Evolutionary conservation across 1,139 yeast species (phyloP).

Genomic region (Candida sanyaensis): DNA sequence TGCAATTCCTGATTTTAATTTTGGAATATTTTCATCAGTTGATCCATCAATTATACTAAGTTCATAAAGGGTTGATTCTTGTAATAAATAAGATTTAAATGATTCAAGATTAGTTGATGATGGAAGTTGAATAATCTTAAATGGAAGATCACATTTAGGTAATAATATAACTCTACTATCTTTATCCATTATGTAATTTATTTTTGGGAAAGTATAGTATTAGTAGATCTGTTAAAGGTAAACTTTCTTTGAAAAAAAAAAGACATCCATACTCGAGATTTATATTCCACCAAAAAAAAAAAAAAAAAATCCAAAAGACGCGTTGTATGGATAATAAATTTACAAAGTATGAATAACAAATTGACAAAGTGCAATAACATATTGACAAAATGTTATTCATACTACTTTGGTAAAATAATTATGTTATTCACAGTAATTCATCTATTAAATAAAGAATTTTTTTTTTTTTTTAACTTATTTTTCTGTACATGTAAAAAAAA

Average conservation of each 20-base stretch:
- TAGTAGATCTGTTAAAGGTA: no score
- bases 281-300: background rate
- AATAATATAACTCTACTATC: constrained; percentile 12
- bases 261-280: background rate
- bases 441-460: no score
- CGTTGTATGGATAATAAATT: background rate
- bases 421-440: no score
- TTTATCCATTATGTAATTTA: constrained; percentile 9
- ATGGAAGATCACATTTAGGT: constrained; percentile 11
- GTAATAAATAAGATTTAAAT: constrained; percentile 23
- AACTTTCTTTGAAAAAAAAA: no score
- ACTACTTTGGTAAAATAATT: no score
- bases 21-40: constrained; percentile 18
- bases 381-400: no score
- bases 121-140: constrained; percentile 28
- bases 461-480: no score
- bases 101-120: constrained; percentile 16
- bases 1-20: constrained; percentile 27
- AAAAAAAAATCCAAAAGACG: background rate
- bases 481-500: no score
- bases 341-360: no score
- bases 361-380: no score
- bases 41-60: constrained; percentile 33
- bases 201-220: no score
- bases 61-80: constrained; percentile 27